Base-by-base conservation (phyloP, 164 flowering plant genomes). In the Cinnamomum micranthum region DNA sequence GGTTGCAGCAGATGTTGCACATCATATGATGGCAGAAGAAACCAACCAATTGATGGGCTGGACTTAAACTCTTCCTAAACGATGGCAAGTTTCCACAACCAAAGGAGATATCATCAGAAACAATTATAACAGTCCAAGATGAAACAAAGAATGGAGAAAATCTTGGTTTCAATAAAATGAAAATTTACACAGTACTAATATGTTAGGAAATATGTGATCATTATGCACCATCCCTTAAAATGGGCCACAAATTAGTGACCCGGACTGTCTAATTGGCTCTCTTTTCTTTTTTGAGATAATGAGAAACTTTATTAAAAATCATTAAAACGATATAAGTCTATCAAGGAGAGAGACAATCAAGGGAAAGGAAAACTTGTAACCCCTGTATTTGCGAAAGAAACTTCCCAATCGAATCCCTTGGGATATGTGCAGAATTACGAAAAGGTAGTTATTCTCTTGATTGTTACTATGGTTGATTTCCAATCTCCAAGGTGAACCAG, bases 1-100 rank as follows among this genome's bases (percentile, higher is more conserved):
- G 76, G 71, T 51, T 78, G 80, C 78, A 95, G 84, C 76, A 93
- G 75, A 85, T 92, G 95, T 73, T 81, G 78, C 25, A 81, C 66
- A 74, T 87, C 85, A 80, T 84, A 87, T 50, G 95, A 85, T 41
- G 97, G 93, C 80, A 88, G 87, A 76, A 87, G 85, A 77, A 87
- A 84, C 91, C 91, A 90, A 70, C 79, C 73, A 75, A 71, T 72
- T n/a, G 82, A 76, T 24, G 77, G 80, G 63, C 73, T 81, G 58
- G 84, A 66, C 67, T 78, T 71, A 20, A 50, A 65, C 25, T 83
- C 81, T 75, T 75, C 86, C 98, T 89, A 58, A 10, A 74, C 19
- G 65, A 68, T 28, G 59, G 27, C 72, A 73, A 6, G 35, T 19
- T 62, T 31, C 69, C 72, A 10, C 31, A 51, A 66, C 15, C 73